Evolutionary conservation across 805 yeast genomes (phyloP), one percentile per base, ranked within the genome.

Genomic region (Millerozyma miso): DNA sequence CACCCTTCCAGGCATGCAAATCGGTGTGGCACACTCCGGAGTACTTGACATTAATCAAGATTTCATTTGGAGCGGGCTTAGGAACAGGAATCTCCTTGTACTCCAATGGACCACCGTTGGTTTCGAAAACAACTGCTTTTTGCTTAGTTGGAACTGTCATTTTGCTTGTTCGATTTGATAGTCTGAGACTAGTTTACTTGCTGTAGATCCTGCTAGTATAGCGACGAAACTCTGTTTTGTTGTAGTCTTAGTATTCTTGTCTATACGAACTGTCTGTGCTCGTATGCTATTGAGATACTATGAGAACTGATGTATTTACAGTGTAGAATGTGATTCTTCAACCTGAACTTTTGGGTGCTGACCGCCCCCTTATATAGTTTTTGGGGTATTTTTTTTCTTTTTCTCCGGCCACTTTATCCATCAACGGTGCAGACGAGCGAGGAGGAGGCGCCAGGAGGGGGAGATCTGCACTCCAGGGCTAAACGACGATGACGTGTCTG

Each of bases 1-100:
- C 96, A 59, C 95, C 95, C 63, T 85, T 80, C 90, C 93, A 86
- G 43, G 95, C 95, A 73, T 88, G 96, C 63, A 88, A 77, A 62
- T 88, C 96, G 31, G 96, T 87, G 75, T 89, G 96, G 70, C 96
- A 88, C 44, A 88, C 95, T 68, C 96, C 96, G 19, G 95, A 80
- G 76, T 82, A 88, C 70, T 80, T 81, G 66, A 88, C 81, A 65
- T 88, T 81, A 69, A 88, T 74, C 62, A 88, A 76, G 53, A 88
- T 74, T 69, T 88, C 90, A 60, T 81, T 83, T 46, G 87, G 69
- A 60, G 77, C 83, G 56, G 95, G 95, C 38, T 62, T 67, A 56
- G 95, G 95, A 44, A 87, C 91, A 41, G 90, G 85, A 49, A 86
- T 79, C 55, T 86, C 89, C 60, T 76, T 77, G 58, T 66, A 66